Evolutionary conservation across 148 eudicot genomes (phyloP).

Genomic region (Oxyria digyna): DNA sequence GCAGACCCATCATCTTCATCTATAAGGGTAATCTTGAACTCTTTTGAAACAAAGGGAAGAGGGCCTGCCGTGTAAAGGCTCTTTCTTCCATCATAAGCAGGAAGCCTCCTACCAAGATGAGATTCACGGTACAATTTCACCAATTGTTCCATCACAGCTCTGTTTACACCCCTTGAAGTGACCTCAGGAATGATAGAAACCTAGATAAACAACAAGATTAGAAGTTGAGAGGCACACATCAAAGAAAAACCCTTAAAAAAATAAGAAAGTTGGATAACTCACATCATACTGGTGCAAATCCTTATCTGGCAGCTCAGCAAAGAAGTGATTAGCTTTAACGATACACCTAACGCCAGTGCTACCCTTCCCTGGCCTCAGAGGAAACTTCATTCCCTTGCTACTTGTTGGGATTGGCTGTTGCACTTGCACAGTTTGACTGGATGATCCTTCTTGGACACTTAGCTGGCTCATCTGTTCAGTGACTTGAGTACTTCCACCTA

Average conservation of each 20-base stretch:
- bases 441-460: conserved; percentile 31
- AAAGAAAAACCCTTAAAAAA: not conserved
- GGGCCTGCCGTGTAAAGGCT: conserved; percentile 83
- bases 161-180: conserved; percentile 57
- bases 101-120: conserved; percentile 71
- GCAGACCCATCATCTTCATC: conserved; percentile 75
- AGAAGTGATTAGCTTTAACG: conserved; percentile 93
- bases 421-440: conserved; percentile 44
- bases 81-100: conserved; percentile 87
- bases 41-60: conserved; percentile 56
- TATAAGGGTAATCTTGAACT: conserved; percentile 45
- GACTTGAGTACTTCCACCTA: conserved; percentile 24
- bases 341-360: conserved; percentile 47
- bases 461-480: conserved; percentile 40
- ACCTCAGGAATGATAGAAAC: conserved; percentile 78
- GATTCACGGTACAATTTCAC: conserved; percentile 53
- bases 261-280: conserved; percentile 13
- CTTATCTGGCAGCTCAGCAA: conserved; percentile 85
- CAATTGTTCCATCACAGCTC: conserved; percentile 63
- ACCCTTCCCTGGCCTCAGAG: conserved; percentile 91
- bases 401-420: conserved; percentile 65
- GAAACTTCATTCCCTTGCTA: conserved; percentile 76
- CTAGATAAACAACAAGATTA: conserved; percentile 20
- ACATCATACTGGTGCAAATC: conserved; percentile 95
- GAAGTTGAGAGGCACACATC: not conserved